Percentiles rank a stretch among this genome's conserved stretches.
Evolutionary conservation across 2,329 filamentous ascomycete genomes (phyloP).

Genomic region (Penicillium sp.): DNA sequence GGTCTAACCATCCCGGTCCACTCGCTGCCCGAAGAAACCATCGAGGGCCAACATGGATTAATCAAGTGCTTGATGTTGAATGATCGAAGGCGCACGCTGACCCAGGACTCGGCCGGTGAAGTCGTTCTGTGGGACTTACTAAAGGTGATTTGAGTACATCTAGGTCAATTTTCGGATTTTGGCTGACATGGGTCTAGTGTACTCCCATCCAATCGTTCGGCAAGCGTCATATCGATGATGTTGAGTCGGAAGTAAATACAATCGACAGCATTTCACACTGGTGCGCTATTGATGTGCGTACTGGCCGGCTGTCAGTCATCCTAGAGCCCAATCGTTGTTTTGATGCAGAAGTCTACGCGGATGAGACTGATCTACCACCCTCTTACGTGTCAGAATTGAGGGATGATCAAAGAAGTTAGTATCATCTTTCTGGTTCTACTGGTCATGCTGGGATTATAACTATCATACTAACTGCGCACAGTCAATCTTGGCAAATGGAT

Average conservation of each 20-base stretch:
- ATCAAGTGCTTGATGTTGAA: conserved; percentile 92
- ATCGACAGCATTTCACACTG: conserved; percentile 87
- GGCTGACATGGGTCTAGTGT: conserved; percentile 54
- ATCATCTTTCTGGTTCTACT: background rate
- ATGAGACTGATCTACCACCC: conserved; percentile 65
- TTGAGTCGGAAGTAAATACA: conserved; percentile 81
- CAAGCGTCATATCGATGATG: conserved; percentile 88
- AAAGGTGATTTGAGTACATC: conserved; percentile 51
- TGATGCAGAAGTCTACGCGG: conserved; percentile 94
- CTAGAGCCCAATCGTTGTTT: conserved; percentile 95
- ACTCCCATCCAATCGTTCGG: conserved; percentile 86
- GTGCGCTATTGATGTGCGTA: conserved; percentile 93
- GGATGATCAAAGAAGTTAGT: conserved; percentile 87
- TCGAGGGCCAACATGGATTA: conserved; percentile 91
- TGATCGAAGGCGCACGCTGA: conserved; percentile 82
- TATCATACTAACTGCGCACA: conserved; percentile 34
- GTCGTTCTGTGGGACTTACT: conserved; percentile 93
- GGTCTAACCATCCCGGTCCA: conserved; percentile 61
- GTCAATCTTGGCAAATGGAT: conserved; percentile 98
- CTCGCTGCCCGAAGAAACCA: conserved; percentile 69
- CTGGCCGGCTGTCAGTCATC: conserved; percentile 83
- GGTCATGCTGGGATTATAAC: too few species aligned
- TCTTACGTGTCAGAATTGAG: conserved; percentile 72
- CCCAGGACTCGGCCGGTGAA: conserved; percentile 90
- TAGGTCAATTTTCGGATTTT: background rate